Conservation (phyloP, 2,329 filamentous ascomycete species). For the Pseudocercospora eumusae region DNA sequence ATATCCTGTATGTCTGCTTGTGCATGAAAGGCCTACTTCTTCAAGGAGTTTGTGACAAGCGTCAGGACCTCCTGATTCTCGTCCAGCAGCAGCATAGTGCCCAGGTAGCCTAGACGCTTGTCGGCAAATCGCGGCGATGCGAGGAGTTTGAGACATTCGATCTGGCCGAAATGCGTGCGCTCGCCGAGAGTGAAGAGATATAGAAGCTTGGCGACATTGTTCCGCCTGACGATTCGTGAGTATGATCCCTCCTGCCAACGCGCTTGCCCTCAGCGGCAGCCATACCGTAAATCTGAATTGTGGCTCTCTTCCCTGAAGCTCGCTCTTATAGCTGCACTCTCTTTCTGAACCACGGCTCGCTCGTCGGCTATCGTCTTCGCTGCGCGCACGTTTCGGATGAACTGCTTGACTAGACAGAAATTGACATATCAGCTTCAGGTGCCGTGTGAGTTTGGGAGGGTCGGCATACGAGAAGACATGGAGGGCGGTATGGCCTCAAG, state of each 20-base stretch:
- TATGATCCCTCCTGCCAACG: constrained; percentile 9
- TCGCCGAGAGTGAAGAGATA: constrained; percentile 98
- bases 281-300: constrained; percentile 85
- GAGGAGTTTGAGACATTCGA: constrained; percentile 96
- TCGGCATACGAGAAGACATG: constrained; percentile 28
- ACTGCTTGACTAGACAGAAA: constrained; percentile 80
- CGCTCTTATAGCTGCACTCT: constrained; percentile 94
- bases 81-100: constrained; percentile 92
- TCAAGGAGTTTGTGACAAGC: constrained; percentile 93
- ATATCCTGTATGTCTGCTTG: background rate
- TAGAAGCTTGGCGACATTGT: constrained; percentile 97
- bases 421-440: constrained; percentile 8
- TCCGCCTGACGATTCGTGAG: constrained; percentile 63
- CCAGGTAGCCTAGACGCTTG: constrained; percentile 92
- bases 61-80: constrained; percentile 99
- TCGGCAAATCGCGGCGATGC: constrained; percentile 97
- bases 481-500: constrained; percentile 21
- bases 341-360: constrained; percentile 96
- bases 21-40: constrained; percentile 67
- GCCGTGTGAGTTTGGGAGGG: background rate
- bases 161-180: constrained; percentile 97
- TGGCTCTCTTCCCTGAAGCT: constrained; percentile 97
- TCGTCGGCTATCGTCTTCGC: constrained; percentile 99
- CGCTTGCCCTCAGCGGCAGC: constrained; percentile 20
- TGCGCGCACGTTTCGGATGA: constrained; percentile 97